phyloP scores from a whole-genome alignment of 2,329 filamentous ascomycete species.

The Pezicula neosporulosa region DNA sequence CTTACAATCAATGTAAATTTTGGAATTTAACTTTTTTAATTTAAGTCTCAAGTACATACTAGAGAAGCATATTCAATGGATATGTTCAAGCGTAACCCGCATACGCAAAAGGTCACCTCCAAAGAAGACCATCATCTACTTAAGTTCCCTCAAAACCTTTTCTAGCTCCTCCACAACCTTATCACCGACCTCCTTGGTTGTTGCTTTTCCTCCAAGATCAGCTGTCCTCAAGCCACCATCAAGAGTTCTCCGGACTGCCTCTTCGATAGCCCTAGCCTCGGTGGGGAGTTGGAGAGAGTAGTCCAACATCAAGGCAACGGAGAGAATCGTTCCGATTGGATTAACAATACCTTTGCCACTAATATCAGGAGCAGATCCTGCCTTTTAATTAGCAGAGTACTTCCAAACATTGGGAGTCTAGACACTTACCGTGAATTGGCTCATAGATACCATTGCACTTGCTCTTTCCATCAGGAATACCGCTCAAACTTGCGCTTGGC shows the following conservation, averaged over 20 bases:
- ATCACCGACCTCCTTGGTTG: slow-evolving; percentile 78
- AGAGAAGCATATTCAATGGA: too few species aligned
- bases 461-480: slow-evolving; percentile 79
- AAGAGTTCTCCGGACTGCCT: slow-evolving; percentile 75
- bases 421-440: slow-evolving; percentile 79
- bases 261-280: slow-evolving; percentile 76
- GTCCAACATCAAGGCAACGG: slow-evolving; percentile 91
- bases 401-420: slow-evolving; percentile 1
- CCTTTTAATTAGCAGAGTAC: background rate
- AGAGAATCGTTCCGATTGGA: slow-evolving; percentile 87
- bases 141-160: slow-evolving; percentile 49
- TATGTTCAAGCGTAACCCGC: too few species aligned
- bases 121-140: too few species aligned
- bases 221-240: slow-evolving; percentile 76
- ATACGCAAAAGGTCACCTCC: too few species aligned
- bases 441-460: slow-evolving; percentile 95
- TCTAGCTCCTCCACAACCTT: slow-evolving; percentile 73
- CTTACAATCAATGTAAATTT: too few species aligned
- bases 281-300: slow-evolving; percentile 81
- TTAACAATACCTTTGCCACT: slow-evolving; percentile 89
- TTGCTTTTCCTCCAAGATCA: slow-evolving; percentile 77
- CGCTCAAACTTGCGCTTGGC: slow-evolving; percentile 82
- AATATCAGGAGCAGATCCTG: slow-evolving; percentile 88
- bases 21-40: too few species aligned
- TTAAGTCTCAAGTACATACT: too few species aligned